Evolutionary conservation across 2,329 filamentous ascomycete species (phyloP).

Genomic region (Nemania serpens): DNA sequence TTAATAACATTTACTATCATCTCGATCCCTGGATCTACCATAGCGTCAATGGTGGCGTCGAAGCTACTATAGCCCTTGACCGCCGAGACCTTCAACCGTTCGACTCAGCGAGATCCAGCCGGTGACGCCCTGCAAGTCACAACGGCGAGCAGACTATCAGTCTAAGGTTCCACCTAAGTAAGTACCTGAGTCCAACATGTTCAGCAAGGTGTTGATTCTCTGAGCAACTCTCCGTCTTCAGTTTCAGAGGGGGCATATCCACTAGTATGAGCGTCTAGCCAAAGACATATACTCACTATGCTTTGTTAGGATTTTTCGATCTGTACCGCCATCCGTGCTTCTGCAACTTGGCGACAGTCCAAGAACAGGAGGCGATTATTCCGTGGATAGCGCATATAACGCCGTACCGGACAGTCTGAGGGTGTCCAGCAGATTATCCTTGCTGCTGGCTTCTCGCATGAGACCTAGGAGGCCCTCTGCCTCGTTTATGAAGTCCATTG

Average conservation of each 20-base stretch:
- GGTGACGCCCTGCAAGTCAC: conserved; percentile 16
- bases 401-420: conserved; percentile 32
- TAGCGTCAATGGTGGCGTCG: conserved; percentile 18
- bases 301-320: conserved; percentile 13
- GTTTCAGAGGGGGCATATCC: conserved; percentile 14
- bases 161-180: conserved; percentile 12
- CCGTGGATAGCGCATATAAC: conserved; percentile 34
- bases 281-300: conserved; percentile 12
- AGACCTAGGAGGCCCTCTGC: conserved; percentile 32
- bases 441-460: conserved; percentile 35
- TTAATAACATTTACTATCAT: conserved; percentile 7
- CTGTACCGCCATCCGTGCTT: conserved; percentile 22
- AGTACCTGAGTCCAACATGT: conserved; percentile 13
- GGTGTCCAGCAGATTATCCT: conserved; percentile 33
- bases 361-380: conserved; percentile 31
- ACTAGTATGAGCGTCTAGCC: conserved; percentile 10
- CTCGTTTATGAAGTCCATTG: conserved; percentile 37
- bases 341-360: conserved; percentile 29
- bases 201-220: conserved; percentile 1
- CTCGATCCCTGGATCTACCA: conserved; percentile 16
- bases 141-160: conserved; percentile 11
- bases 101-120: conserved; percentile 7
- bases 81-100: conserved; percentile 13
- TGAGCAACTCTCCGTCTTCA: conserved; percentile 4
- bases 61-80: conserved; percentile 16